Evolutionary conservation across 202 grass and related monocot genomes (phyloP).

Genomic region (Zoysia matrella): DNA sequence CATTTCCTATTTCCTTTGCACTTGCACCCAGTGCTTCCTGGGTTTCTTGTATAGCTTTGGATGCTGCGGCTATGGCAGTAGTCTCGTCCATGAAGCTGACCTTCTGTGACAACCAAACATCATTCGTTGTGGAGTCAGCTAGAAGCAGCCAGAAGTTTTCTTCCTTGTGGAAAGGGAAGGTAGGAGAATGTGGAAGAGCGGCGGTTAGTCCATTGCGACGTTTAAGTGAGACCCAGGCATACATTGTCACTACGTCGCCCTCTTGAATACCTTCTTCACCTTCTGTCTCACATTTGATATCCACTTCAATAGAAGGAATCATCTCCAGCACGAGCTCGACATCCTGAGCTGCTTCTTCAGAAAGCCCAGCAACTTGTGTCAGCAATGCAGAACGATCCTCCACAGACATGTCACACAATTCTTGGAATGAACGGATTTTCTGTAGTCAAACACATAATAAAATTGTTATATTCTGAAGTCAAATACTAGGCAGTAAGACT

Average conservation of each 20-base stretch:
- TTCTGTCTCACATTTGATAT: conserved; percentile 96
- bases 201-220: conserved; percentile 81
- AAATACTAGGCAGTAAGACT: neutral
- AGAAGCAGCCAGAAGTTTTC: conserved; percentile 98
- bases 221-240: conserved; percentile 85
- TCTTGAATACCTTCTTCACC: conserved; percentile 96
- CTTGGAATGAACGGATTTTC: conserved; percentile 92
- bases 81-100: conserved; percentile 94
- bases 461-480: conserved; percentile 1
- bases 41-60: conserved; percentile 92
- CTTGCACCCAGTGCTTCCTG: conserved; percentile 79
- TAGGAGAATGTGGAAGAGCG: conserved; percentile 81
- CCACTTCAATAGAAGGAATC: conserved; percentile 84
- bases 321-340: conserved; percentile 91
- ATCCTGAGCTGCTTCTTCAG: conserved; percentile 61
- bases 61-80: conserved; percentile 85
- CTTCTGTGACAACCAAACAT: conserved; percentile 95
- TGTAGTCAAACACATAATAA: conserved; percentile 37
- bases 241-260: conserved; percentile 94
- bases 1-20: conserved; percentile 67
- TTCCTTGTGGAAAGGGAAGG: conserved; percentile 91
- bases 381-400: conserved; percentile 70
- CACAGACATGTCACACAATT: conserved; percentile 69
- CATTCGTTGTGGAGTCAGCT: conserved; percentile 67
- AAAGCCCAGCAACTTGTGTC: conserved; percentile 85